Evolutionary conservation across 495 filamentous ascomycete genomes (phyloP), one percentile per base, ranked within the genome.

Genomic region (Opeltia flavorubescens): DNA sequence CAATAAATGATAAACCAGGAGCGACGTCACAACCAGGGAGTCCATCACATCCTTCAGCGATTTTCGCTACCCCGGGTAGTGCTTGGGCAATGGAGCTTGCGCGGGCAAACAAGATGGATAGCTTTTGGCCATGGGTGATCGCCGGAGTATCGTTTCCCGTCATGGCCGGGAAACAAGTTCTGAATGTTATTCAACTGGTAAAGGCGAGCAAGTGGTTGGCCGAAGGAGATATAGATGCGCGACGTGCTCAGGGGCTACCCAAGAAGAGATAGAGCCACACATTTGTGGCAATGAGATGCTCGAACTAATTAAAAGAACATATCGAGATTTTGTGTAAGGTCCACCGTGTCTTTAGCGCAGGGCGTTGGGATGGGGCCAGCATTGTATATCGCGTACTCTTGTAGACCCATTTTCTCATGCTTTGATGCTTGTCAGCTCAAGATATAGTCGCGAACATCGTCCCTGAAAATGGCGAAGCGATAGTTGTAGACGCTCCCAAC

Each of bases 201-300:
- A 94, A 95, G 66, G 93, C 93, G 8, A 83, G 84, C 64, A 76
- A 76, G 55, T 95, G 88, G 84, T 66, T 98, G 40, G 91, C 86
- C 0, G 87, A 95, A 66, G 86, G 88, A 17, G 91, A 98, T 57
- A 56, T 77, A 12, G 61, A 69, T 57, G 63, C 71, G 36, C 64
- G 84, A 54, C 69, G 61, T 58, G 67, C 59, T 41, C 58, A 62
- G 31, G 70, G 76, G 4, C 51, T 75, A n/a, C 66, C 70, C 13
- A 67, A 62, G 43, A 68, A 62, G 56, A 64, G 50, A 55, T 41
- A 20, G 25, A 11, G 15, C 12, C 1, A 4, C 8, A 15, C 18
- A 4, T 7, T 4, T 4, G n/a, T n/a, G n/a, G n/a, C n/a, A n/a
- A n/a, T n/a, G n/a, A n/a, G n/a, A n/a, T n/a, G n/a, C n/a, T n/a